A percentile compares a stretch with the other conserved stretches of the same genome.
These are phyloP conservation scores for Termitomyces sp. DNA, from an alignment of 768 basidiomycete species.

Conservation along the genomic window DNA sequence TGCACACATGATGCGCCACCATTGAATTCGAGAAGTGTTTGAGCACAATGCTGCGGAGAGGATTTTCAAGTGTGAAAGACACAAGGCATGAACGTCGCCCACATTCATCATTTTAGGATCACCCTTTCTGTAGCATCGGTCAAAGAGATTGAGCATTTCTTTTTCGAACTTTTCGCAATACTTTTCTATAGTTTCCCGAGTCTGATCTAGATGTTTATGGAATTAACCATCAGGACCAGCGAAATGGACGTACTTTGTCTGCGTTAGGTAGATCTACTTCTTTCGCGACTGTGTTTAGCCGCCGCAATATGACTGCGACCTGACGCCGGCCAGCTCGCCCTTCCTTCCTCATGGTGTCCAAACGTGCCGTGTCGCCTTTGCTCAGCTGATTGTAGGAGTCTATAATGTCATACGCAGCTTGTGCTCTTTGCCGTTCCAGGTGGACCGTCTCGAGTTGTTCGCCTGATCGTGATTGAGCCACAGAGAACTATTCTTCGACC, in stretches of 20 bases:
- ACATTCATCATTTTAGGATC: conserved; percentile 99
- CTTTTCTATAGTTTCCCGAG: conserved; percentile 87
- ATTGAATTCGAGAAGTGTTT: conserved; percentile 95
- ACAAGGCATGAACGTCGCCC: conserved; percentile 16
- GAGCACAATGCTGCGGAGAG: conserved; percentile 83
- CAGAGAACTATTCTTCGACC: neutral
- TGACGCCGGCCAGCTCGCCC: conserved; percentile 85
- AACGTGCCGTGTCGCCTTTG: conserved; percentile 65
- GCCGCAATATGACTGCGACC: conserved; percentile 80
- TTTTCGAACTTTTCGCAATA: conserved; percentile 99
- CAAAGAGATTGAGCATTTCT: conserved; percentile 95
- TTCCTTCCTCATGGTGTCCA: conserved; percentile 79
- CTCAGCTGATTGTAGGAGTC: conserved; percentile 93
- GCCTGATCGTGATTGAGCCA: conserved; percentile 37
- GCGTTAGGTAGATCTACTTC: conserved; percentile 86
- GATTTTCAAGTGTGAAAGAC: neutral
- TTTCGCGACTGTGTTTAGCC: conserved; percentile 83
- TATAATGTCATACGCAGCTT: conserved; percentile 90
- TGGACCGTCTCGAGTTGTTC: conserved; percentile 96
- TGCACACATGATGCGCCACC: conserved; percentile 96
- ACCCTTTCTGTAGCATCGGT: conserved; percentile 91
- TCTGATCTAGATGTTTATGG: conserved; percentile 34
- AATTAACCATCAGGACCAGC: neutral
- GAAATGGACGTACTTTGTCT: conserved; percentile 51
- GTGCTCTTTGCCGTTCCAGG: conserved; percentile 85